Evolutionary conservation across 2,329 filamentous ascomycete genomes (phyloP).

Genomic region (Tympanopsis confertula): DNA sequence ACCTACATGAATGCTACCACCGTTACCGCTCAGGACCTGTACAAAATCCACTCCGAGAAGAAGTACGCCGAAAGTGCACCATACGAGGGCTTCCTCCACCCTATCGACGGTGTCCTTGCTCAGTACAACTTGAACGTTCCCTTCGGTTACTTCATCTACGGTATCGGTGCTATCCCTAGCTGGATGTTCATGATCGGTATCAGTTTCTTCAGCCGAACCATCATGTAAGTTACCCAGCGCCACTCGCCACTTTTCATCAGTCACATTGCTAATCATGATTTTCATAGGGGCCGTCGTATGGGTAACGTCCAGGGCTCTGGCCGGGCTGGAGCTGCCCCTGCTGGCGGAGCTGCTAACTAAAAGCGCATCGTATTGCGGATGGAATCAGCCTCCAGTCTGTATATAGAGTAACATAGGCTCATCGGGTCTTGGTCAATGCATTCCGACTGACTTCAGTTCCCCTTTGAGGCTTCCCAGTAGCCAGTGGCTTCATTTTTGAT

Average conservation of each 20-base stretch:
- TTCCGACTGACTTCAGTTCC: too few relatives aligned
- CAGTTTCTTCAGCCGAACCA: conserved; percentile 44
- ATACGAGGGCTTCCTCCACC: conserved; percentile 49
- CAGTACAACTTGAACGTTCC: conserved; percentile 38
- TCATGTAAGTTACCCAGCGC: conserved; percentile 39
- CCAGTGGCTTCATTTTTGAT: too few relatives aligned
- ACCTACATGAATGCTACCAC: conserved; percentile 44
- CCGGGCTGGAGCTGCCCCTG: too few relatives aligned
- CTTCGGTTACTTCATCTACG: conserved; percentile 42
- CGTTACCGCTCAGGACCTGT: conserved; percentile 42
- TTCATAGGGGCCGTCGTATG: too few relatives aligned
- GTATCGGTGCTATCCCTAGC: conserved; percentile 43
- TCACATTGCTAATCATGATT: conserved; percentile 1
- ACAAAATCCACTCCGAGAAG: conserved; percentile 42
- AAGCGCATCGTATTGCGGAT: too few relatives aligned
- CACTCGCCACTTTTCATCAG: not conserved
- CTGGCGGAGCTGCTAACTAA: too few relatives aligned
- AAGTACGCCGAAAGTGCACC: conserved; percentile 34
- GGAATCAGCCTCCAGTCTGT: too few relatives aligned
- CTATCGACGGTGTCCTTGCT: conserved; percentile 43
- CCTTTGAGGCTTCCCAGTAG: too few relatives aligned
- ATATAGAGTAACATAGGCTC: too few relatives aligned
- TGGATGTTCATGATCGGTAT: conserved; percentile 56
- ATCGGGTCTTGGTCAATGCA: too few relatives aligned
- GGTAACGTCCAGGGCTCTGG: too few relatives aligned